Percentiles rank a stretch among this genome's conserved stretches.
These are phyloP conservation scores for Rhodotorula mucilaginosa DNA, from an alignment of 1,284 basidiomycete genomes.

Conservation along the genomic window DNA sequence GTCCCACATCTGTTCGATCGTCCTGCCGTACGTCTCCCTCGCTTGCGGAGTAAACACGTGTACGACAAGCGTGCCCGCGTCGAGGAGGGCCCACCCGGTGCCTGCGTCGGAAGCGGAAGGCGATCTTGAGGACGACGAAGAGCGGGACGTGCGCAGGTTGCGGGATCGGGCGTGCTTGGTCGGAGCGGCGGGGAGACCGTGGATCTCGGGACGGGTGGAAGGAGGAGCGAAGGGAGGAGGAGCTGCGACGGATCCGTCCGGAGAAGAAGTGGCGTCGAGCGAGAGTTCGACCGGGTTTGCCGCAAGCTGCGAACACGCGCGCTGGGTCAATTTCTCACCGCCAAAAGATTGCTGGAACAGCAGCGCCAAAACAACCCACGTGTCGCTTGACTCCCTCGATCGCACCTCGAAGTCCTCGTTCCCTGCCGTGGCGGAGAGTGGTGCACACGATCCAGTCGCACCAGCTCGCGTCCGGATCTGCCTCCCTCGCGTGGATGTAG, in stretches of 20 bases:
- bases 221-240: slow-evolving; percentile 31
- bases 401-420: slow-evolving; percentile 43
- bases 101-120: slow-evolving; percentile 19
- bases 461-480: slow-evolving; percentile 42
- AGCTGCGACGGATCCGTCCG: background rate
- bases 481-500: slow-evolving; percentile 44
- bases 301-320: slow-evolving; percentile 19
- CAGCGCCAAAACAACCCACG: slow-evolving; percentile 12
- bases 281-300: slow-evolving; percentile 25
- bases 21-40: slow-evolving; percentile 35
- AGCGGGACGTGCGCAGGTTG: slow-evolving; percentile 5
- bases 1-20: slow-evolving; percentile 42
- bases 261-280: background rate
- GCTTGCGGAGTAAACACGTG: slow-evolving; percentile 44
- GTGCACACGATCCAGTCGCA: slow-evolving; percentile 45
- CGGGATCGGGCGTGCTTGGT: slow-evolving; percentile 34
- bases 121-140: background rate
- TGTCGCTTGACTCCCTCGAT: slow-evolving; percentile 40
- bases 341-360: background rate
- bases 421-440: slow-evolving; percentile 38
- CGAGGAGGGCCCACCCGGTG: slow-evolving; percentile 43
- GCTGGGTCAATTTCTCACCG: too few relatives aligned
- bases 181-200: slow-evolving; percentile 26
- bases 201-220: slow-evolving; percentile 17
- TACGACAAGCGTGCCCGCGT: slow-evolving; percentile 42